Evolutionary conservation across 495 filamentous ascomycete species (phyloP).

Genomic region (Aspergillus ostianus): DNA sequence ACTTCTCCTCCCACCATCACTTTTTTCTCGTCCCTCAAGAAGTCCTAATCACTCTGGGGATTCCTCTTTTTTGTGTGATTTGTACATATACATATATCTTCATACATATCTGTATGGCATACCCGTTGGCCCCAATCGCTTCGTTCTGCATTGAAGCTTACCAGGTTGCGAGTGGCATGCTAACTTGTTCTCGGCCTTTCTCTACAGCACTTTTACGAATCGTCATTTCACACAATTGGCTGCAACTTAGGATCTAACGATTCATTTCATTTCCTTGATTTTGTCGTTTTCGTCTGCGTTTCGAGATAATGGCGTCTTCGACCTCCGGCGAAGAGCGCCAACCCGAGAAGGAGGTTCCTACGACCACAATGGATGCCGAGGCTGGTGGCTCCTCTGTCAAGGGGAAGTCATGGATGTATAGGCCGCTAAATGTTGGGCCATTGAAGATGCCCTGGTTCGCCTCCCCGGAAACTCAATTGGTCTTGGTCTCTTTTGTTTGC

Average conservation of each 20-base stretch:
- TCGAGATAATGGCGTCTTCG: conserved; percentile 11
- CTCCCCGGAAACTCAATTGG: conserved; percentile 69
- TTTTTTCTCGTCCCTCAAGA: background rate
- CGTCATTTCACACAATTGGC: background rate
- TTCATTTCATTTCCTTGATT: background rate
- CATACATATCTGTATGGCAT: background rate
- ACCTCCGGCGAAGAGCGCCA: conserved; percentile 7
- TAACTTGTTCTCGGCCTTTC: background rate
- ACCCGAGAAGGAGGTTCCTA: conserved; percentile 20
- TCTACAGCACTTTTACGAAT: background rate
- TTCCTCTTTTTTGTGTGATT: background rate
- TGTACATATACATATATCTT: background rate
- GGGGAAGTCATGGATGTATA: conserved; percentile 66
- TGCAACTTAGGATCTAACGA: background rate
- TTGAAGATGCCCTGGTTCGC: conserved; percentile 67
- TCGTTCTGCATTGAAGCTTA: background rate
- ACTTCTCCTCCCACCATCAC: background rate
- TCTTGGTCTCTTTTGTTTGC: conserved; percentile 79
- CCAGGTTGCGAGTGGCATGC: background rate
- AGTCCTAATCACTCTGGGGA: background rate
- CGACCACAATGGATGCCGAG: conserved; percentile 27
- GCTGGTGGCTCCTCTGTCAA: conserved; percentile 24
- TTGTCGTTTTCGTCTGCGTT: background rate
- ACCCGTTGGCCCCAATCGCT: background rate
- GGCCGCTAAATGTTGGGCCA: conserved; percentile 53